Evolutionary conservation across 2,329 filamentous ascomycete species (phyloP).

Genomic region (Aspergillus spinulosporus): DNA sequence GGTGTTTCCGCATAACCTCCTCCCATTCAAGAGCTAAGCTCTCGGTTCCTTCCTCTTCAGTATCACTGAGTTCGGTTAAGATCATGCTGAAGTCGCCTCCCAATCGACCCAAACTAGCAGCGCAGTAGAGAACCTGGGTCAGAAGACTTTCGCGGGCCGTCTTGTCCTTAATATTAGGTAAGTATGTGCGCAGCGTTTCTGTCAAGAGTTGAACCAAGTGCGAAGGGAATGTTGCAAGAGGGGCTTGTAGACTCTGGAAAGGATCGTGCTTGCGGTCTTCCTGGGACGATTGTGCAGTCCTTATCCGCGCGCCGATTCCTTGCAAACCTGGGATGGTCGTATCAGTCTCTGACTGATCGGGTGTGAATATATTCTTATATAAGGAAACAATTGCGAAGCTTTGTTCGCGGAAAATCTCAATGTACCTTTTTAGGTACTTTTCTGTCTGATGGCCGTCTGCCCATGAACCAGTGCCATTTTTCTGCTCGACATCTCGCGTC

Average conservation of each 20-base stretch:
- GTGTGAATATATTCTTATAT: conserved; percentile 84
- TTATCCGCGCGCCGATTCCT: conserved; percentile 30
- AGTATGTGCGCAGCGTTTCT: conserved; percentile 71
- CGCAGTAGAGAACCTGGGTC: conserved; percentile 91
- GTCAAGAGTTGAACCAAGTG: conserved; percentile 79
- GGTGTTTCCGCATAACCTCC: conserved; percentile 83
- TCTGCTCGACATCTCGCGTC: conserved; percentile 27
- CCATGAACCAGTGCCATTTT: conserved; percentile 32
- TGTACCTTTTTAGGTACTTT: conserved; percentile 88
- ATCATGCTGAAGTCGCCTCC: conserved; percentile 93
- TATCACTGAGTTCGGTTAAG: conserved; percentile 61
- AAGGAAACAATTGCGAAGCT: conserved; percentile 94
- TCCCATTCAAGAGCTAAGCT: conserved; percentile 69
- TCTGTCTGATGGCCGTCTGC: conserved; percentile 83
- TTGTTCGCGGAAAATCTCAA: conserved; percentile 97
- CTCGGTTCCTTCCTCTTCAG: conserved; percentile 45
- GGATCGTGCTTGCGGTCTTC: conserved; percentile 31
- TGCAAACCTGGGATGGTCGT: conserved; percentile 28
- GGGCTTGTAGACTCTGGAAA: conserved; percentile 64
- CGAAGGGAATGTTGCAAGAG: conserved; percentile 79
- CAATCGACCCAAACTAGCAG: conserved; percentile 82
- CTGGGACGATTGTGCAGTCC: conserved; percentile 24
- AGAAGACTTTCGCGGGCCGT: conserved; percentile 80
- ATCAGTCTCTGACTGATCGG: conserved; percentile 47
- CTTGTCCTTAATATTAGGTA: conserved; percentile 79